Base-by-base conservation (phyloP, 2,329 filamentous ascomycete species). In the Aspergillaceae sp. region DNA sequence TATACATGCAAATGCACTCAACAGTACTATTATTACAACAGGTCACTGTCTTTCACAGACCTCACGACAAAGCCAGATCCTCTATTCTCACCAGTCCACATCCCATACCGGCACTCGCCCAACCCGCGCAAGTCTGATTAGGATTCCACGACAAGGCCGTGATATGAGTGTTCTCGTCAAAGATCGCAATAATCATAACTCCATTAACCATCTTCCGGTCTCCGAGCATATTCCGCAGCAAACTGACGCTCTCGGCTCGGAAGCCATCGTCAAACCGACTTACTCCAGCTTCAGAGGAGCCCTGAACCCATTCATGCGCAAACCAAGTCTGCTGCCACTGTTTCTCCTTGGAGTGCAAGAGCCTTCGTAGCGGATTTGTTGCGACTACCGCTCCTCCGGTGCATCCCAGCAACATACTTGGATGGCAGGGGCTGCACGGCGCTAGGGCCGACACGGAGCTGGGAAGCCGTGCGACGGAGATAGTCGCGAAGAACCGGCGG, bases 141-240 rank as follows among this genome's bases (percentile, higher is more conserved):
- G 82, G 80, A 57, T 86, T 86, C 83, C 83, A 87, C 36, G 75
- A 74, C 27, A 84, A 67, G 1, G 74, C 70, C 4, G 80, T 80
- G 51, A 86, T 69, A 41, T 82, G 75, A 7, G 79, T 83, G 51
- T 75, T 68, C 41, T 83, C 76, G 46, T 86, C 83, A 55, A 82
- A 76, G 7, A 84, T 71, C 3, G 68, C 67, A 28, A 69, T 63
- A 38, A 65, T 56, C 48, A 60, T 57, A n/a, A 56, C 51, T 1
- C 62, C 60, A 40, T 62, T 61, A 40, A 61, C 51, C 29, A 64
- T 51, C 40, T 59, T 61, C n/a, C 55, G 51, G 34, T 67, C 64
- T 0, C 56, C 59, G 28, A 56, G 46, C 51, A 61, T 47, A 46
- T 59, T 60, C 27, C 60, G 61, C 28, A 62, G 46, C 47, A 64